Percentiles rank a stretch among this genome's conserved stretches.
These are phyloP conservation scores for Ustilago loliicola DNA, from an alignment of 1,284 basidiomycete genomes.

Conservation along the genomic window DNA sequence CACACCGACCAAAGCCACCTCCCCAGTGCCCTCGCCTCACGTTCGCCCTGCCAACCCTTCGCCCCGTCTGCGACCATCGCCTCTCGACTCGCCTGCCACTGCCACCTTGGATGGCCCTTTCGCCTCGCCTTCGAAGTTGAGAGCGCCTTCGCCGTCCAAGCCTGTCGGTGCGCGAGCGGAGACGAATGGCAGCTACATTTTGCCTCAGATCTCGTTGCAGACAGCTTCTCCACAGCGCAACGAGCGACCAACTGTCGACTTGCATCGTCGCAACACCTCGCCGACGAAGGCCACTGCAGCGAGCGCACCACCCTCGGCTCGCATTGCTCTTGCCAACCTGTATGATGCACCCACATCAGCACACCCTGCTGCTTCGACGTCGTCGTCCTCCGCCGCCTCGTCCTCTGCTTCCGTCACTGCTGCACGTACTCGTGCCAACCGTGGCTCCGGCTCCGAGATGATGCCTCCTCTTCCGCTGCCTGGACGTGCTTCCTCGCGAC, in stretches of 20 bases:
- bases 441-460: conserved; percentile 42
- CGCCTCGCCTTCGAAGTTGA: conserved; percentile 31
- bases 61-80: conserved; percentile 35
- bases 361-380: conserved; percentile 21
- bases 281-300: conserved; percentile 32
- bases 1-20: conserved; percentile 28
- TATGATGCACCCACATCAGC: conserved; percentile 31
- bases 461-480: conserved; percentile 45
- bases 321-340: conserved; percentile 35
- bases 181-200: conserved; percentile 23
- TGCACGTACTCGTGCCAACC: conserved; percentile 34
- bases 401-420: conserved; percentile 20
- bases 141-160: conserved; percentile 17
- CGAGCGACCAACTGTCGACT: conserved; percentile 24
- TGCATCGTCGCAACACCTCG: conserved; percentile 55
- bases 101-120: conserved; percentile 17
- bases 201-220: conserved; percentile 49
- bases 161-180: conserved; percentile 22
- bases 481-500: conserved; percentile 48
- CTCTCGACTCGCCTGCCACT: conserved; percentile 35
- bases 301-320: conserved; percentile 34
- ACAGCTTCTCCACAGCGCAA: conserved; percentile 43
- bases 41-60: conserved; percentile 46
- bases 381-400: conserved; percentile 24
- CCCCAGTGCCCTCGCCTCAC: conserved; percentile 30